A percentile compares a stretch with the other conserved stretches of the same genome.
Conservation (phyloP, 495 filamentous ascomycete species). For the Aspergillus incahuasiensis region DNA sequence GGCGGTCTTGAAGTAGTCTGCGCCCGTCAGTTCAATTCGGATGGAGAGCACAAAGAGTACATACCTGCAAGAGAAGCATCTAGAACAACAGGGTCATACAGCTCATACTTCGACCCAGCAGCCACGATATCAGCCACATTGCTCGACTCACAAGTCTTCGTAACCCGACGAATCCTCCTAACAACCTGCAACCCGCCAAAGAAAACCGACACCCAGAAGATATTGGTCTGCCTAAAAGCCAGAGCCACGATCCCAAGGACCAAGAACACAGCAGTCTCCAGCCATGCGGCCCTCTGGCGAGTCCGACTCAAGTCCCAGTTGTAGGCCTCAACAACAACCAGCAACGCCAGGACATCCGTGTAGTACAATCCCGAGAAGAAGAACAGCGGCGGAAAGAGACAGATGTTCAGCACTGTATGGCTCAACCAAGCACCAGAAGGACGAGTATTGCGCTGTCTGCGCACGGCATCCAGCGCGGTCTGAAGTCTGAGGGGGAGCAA, state of each 20-base stretch:
- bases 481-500: conserved; percentile 43
- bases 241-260: conserved; percentile 57
- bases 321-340: conserved; percentile 64
- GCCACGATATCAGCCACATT: conserved; percentile 25
- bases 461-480: conserved; percentile 33
- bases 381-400: conserved; percentile 83
- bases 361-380: conserved; percentile 96
- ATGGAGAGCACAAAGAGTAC: conserved; percentile 3
- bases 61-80: conserved; percentile 54
- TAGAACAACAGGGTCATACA: conserved; percentile 62
- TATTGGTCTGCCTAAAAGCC: conserved; percentile 86
- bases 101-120: conserved; percentile 43
- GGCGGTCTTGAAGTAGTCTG: conserved; percentile 57
- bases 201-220: conserved; percentile 90
- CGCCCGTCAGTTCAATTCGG: conserved; percentile 20
- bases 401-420: conserved; percentile 74
- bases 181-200: conserved; percentile 71
- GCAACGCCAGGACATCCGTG: conserved; percentile 67
- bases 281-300: conserved; percentile 4
- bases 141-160: conserved; percentile 23
- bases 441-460: conserved; percentile 35
- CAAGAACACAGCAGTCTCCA: conserved; percentile 40
- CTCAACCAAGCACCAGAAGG: conserved; percentile 36
- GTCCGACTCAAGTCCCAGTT: conserved; percentile 50
- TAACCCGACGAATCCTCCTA: conserved; percentile 30